Base-by-base conservation (phyloP, 768 basidiomycete species). In the Rhodotorula kratochvilovae region DNA sequence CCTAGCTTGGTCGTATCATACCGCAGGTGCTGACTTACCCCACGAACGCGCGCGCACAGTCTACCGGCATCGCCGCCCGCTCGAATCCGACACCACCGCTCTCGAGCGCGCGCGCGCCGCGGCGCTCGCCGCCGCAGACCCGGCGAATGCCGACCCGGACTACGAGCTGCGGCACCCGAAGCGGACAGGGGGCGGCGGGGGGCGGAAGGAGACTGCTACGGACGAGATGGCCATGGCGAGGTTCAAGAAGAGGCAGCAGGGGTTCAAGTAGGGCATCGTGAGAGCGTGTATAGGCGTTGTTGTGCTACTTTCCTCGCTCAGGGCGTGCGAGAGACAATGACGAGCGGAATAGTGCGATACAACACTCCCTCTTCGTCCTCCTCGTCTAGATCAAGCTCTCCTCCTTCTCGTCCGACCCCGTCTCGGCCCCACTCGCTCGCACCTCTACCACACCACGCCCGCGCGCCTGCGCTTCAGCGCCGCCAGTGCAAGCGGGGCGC, bases 151-250 rank as follows among this genome's bases (percentile, higher is more conserved):
- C 90, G 70, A 67, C 25, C 46, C 61, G 76, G 63, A 71, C 51
- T 25, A 53, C 16, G 46, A 61, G 29, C 53, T 65, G 50, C 62
- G 68, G 8, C 57, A 62, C 33, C 7, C n/a, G 36, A 23, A 56
- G 27, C 57, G 36, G 36, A 17, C 39, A 25, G 25, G 21, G 15
- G 29, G 50, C 46, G 63, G 63, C 1, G 48, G 31, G 6, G 68
- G 66, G 3, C 16, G 50, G 35, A 29, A 43, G 35, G 46, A 68
- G 45, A 87, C 88, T 85, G 93, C 93, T 19, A 96, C 93, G 15
- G 94, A 98, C 74, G 92, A 96, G 78, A 79, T 89, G 81, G 92
- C 92, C 70, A 90, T 93, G 90, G 92, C 95, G 81, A 87, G 95
- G 43, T 98, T 97, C 85, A 97, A 95, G 85, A 96, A 98, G 82